These are phyloP conservation scores for Phalaenopsis aphrodite DNA, from an alignment of 106 monocot species.

Conservation along the genomic window DNA sequence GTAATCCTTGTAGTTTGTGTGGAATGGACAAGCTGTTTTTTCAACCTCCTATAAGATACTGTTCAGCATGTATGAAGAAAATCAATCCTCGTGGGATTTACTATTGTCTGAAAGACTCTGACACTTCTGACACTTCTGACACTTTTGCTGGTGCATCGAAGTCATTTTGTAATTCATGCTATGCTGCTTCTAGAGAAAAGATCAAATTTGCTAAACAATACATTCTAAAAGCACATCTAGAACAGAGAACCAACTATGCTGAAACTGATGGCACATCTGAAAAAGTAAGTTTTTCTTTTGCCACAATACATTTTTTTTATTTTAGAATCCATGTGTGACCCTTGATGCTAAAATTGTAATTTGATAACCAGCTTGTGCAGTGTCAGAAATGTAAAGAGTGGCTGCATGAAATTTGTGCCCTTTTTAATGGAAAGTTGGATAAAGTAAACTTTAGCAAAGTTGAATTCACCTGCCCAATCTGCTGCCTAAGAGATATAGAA, in stretches of 20 bases:
- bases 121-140: neutral
- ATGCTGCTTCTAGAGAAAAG: conserved; percentile 28
- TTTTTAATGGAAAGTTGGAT: conserved; percentile 57
- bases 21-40: conserved; percentile 37
- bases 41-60: conserved; percentile 47
- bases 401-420: conserved; percentile 81
- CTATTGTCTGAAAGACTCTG: conserved; percentile 22
- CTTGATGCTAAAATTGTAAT: neutral
- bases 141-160: conserved; percentile 4
- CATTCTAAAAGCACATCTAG: conserved; percentile 37
- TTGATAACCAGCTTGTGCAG: conserved; percentile 59
- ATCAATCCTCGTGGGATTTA: conserved; percentile 42
- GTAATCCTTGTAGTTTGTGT: conserved; percentile 52
- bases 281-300: conserved; percentile 23
- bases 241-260: conserved; percentile 34
- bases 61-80: conserved; percentile 34
- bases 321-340: neutral
- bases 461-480: conserved; percentile 53
- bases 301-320: neutral
- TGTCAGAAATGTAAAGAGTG: conserved; percentile 65
- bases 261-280: conserved; percentile 40
- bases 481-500: conserved; percentile 40
- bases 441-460: conserved; percentile 15
- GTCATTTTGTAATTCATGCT: conserved; percentile 47
- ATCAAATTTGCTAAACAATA: conserved; percentile 19